Evolutionary conservation across 352 stramenopile species (phyloP), one percentile per base, ranked within the genome.

Genomic region (Phytophthora uliginosa): DNA sequence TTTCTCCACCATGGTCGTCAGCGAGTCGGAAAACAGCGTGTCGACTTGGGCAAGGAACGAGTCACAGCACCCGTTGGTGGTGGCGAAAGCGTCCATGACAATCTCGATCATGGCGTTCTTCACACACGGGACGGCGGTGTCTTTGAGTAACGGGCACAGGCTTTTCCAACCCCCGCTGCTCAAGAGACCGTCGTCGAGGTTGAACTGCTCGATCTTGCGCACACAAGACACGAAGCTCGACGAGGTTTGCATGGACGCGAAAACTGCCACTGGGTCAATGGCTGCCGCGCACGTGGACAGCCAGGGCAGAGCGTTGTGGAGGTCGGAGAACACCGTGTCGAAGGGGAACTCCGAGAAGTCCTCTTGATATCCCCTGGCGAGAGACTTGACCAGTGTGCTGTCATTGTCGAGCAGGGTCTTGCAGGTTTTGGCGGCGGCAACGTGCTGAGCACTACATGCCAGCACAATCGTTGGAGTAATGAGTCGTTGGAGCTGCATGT

Each of bases 261-360:
- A 53, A 15, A 83, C 24, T 0, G 71, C 38, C 22, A 69, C 26
- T 0, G 66, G 66, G n/a, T 85, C 62, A 17, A 88, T 64, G 7
- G 71, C 42, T 0, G 80, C 80, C 1, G 74, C 58, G 52, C 80
- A 88, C n/a, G 65, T 76, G 9, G 80, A 84, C 17, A 88, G 59
- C 73, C 69, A 82, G 22, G 77, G 80, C 34, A 75, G 50, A 15
- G 69, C 38, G 2, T 40, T 34, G 60, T 85, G 54, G 38, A 82
- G 22, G 3, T 61, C 34, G 31, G 53, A n/a, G 34, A 61, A 61
- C 12, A 61, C 34, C 55, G 55, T 22, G 6, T 33, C 34, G 12
- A 61, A 61, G 5, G 55, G 34, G 34, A 61, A 61, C 6, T 50
- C 34, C 7, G 55, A 33, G 6, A 51, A 61, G 17, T 34, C 34